Evolutionary conservation across 2,329 filamentous ascomycete species (phyloP).

Genomic region (Lasiodiplodia sp.): DNA sequence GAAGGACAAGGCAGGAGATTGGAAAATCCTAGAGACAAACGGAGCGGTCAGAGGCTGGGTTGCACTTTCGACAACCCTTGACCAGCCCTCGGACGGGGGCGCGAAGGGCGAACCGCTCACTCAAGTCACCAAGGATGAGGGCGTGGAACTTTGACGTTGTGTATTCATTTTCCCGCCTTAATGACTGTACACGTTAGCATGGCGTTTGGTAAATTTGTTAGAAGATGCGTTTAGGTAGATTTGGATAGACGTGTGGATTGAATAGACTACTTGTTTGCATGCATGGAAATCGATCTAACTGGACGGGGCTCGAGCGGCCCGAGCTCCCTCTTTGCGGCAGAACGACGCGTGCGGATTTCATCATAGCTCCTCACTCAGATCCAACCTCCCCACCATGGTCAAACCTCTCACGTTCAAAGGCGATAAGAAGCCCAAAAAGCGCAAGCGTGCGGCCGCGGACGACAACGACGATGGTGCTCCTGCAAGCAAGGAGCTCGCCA

Average conservation of each 20-base stretch:
- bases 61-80: slow-evolving; percentile 35
- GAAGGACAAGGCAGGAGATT: slow-evolving; percentile 38
- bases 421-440: slow-evolving; percentile 93
- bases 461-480: slow-evolving; percentile 50
- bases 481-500: slow-evolving; percentile 44
- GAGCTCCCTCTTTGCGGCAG: slow-evolving; percentile 3
- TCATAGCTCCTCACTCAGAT: slow-evolving; percentile 24
- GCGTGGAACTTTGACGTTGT: slow-evolving; percentile 3
- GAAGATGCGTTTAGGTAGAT: background rate
- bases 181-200: slow-evolving; percentile 1
- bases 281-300: background rate
- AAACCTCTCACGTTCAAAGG: slow-evolving; percentile 95
- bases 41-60: slow-evolving; percentile 48
- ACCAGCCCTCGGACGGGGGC: slow-evolving; percentile 31
- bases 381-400: slow-evolving; percentile 66
- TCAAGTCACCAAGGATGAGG: slow-evolving; percentile 35
- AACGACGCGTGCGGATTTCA: slow-evolving; percentile 7
- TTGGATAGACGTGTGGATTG: background rate
- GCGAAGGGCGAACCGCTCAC: slow-evolving; percentile 47
- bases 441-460: slow-evolving; percentile 73
- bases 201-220: background rate
- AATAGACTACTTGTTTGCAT: background rate
- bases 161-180: background rate
- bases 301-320: slow-evolving; percentile 2
- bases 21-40: slow-evolving; percentile 41